Base-by-base conservation (phyloP, 345 rosid genomes). In the Syzygium aqueum region DNA sequence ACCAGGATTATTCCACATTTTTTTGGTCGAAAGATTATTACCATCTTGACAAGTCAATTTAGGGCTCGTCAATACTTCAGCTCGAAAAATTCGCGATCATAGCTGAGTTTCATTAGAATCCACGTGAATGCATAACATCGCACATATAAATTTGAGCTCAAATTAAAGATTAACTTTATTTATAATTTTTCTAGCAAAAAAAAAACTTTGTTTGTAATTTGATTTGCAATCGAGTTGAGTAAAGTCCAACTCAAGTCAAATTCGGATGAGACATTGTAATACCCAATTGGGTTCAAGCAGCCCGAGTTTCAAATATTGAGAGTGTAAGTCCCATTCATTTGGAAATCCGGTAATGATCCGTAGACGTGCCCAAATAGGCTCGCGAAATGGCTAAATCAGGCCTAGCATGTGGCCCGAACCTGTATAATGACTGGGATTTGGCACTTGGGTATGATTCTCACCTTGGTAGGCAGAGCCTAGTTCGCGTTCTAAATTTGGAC, bases 251-350 rank as follows among this genome's bases (percentile, higher is more conserved):
- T 54, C 11, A 4, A 54, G 43, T 30, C 12, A 11, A 11, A 30
- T 33, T 33, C 23, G 46, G 12, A 67, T 0, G 25, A 23, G 46
- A 17, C 6, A 5, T 67, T 33, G 8, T 67, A 17, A 33, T 33
- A 0, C 3, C 17, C 3, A 0, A 17, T 8, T 19, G 46, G 17
- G 46, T 2, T 4, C 0, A 2, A 19, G 78, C 2, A 19, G 78
- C 78, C 43, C 4, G 25, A 0, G 78, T 1, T 67, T 67, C 11
- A 12, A 30, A 67, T 23, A 30, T 67, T 6, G 0, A 33, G 78
- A 2, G 17, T 16, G 25, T 0, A 1, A 33, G 80, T 17, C 46
- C 7, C 7, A 0, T 65, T 7, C 19, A 40, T 16, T 5, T 16
- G 77, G 11, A 7, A 16, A 33, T 65, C 21, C 46, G 19, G 9